These are phyloP conservation scores for Lindgomyces ingoldianus DNA, from an alignment of 495 filamentous ascomycete species.

Conservation along the genomic window DNA sequence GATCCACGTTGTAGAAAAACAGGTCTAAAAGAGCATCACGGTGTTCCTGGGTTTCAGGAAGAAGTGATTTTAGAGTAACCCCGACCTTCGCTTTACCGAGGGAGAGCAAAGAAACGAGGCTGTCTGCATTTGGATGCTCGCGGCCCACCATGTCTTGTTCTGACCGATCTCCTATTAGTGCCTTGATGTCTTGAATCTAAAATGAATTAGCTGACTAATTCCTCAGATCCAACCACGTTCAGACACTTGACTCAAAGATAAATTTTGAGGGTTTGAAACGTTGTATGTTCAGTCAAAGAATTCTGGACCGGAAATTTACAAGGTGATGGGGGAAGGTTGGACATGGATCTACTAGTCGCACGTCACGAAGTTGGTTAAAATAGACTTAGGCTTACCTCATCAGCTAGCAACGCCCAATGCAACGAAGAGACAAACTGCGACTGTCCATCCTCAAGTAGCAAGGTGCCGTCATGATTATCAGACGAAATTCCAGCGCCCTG, in stretches of 20 bases:
- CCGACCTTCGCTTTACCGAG: constrained; percentile 21
- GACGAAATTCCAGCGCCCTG: constrained; percentile 35
- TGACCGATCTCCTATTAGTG: constrained; percentile 23
- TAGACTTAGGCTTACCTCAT: constrained; percentile 28
- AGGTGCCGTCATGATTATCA: constrained; percentile 33
- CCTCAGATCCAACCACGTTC: too few species aligned
- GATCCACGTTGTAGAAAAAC: constrained; percentile 35
- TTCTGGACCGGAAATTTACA: too few species aligned
- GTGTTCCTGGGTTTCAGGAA: constrained; percentile 27
- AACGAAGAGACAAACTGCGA: constrained; percentile 39
- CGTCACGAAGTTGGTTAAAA: not conserved
- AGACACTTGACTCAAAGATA: too few species aligned
- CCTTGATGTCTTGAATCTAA: constrained; percentile 40
- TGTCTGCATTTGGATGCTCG: constrained; percentile 17
- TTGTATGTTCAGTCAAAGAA: too few species aligned
- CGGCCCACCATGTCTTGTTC: constrained; percentile 12
- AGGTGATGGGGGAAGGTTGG: too few species aligned
- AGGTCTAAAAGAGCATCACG: constrained; percentile 29
- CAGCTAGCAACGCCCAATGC: constrained; percentile 34
- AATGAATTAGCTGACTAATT: not conserved
- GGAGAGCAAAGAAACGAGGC: constrained; percentile 23
- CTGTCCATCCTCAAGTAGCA: constrained; percentile 34
- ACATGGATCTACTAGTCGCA: too few species aligned
- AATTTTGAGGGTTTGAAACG: too few species aligned
- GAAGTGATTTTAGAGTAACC: constrained; percentile 14